Base-by-base conservation (phyloP, 768 basidiomycete genomes). In the Boletales sp. region DNA sequence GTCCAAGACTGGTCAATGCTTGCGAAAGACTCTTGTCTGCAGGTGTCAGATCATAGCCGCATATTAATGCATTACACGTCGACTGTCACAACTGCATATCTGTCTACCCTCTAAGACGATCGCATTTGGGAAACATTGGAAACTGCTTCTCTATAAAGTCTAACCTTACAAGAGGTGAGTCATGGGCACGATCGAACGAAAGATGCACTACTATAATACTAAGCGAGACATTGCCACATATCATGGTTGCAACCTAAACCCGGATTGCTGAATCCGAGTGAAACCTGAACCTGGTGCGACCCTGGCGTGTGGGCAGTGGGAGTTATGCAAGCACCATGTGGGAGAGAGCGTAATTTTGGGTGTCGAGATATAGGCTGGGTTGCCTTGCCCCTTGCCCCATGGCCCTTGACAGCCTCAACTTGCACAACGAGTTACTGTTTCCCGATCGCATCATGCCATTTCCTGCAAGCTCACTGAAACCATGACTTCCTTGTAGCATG, bases 301-400 rank as follows among this genome's bases (percentile, higher is more conserved):
- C 37, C 49, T 32, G 31, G 57, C 31, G 46, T 38, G 63, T 63
- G 66, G 51, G 59, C n/a, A n/a, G n/a, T 66, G 66, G 51, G 58
- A 66, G 56, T 46, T 39, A 52, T 30, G 44, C 46, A 38, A 53
- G 33, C 11, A 55, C 54, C 57, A 67, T 56, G 64, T 54, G 67
- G 41, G 64, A 64, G 64, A 64, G 52, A 44, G 46, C 48, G 43
- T 43, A 37, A 31, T 44, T 28, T 43, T 40, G 52, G 53, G 44
- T 63, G 56, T 63, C 45, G 58, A 57, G 57, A 49, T 46, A 41
- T 50, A 14, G 49, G 49, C 43, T 44, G 46, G 49, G 32, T 39
- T 39, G 30, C 43, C 59, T 53, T 57, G 36, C 44, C 53, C 53
- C 50, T 51, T 50, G 36, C 44, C 53, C 53, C 50, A 50, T 50